Percentiles rank a stretch among this genome's conserved stretches.
Evolutionary conservation across 1,284 basidiomycete species (phyloP).

Genomic region (Jaminaea rosea): DNA sequence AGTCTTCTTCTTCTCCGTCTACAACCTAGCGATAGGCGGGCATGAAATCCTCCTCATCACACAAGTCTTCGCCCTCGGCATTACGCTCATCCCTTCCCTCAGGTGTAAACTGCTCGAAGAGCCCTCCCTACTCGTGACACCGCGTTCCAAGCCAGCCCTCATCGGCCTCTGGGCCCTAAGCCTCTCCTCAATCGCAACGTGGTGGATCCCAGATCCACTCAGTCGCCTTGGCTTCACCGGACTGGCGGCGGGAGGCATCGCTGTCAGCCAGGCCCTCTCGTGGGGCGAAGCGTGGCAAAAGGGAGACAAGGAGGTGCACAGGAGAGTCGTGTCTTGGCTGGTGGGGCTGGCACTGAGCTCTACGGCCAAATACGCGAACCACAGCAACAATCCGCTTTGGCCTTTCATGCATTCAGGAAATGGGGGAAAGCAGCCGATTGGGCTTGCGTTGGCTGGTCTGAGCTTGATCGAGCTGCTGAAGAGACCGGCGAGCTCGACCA

Average conservation of each 20-base stretch:
- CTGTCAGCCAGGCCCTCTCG: conserved; percentile 24
- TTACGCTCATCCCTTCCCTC: conserved; percentile 11
- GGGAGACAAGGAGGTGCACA: neutral
- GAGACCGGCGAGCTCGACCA: conserved; percentile 55
- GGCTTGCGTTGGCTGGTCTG: conserved; percentile 17
- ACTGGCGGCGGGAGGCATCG: conserved; percentile 16
- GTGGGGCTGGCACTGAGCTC: conserved; percentile 26
- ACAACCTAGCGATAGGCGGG: conserved; percentile 37
- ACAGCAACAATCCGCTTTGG: conserved; percentile 43
- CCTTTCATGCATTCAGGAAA: conserved; percentile 34
- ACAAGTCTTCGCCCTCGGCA: conserved; percentile 22
- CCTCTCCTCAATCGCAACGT: conserved; percentile 15
- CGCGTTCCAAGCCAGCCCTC: too few species aligned
- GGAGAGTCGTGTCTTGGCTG: conserved; percentile 15
- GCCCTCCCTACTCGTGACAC: neutral
- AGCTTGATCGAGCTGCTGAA: conserved; percentile 12
- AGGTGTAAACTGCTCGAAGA: neutral
- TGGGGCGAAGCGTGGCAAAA: conserved; percentile 30
- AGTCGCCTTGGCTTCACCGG: conserved; percentile 21
- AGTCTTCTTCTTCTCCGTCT: conserved; percentile 27
- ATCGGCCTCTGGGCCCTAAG: neutral
- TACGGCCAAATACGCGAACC: conserved; percentile 37
- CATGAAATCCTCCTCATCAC: conserved; percentile 35
- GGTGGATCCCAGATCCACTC: conserved; percentile 16
- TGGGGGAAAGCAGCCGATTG: conserved; percentile 28